Percentiles rank a stretch among this genome's conserved stretches.
phyloP scores from a whole-genome alignment of 2,329 filamentous ascomycete genomes.

The Teratosphaeria zuluensis region DNA sequence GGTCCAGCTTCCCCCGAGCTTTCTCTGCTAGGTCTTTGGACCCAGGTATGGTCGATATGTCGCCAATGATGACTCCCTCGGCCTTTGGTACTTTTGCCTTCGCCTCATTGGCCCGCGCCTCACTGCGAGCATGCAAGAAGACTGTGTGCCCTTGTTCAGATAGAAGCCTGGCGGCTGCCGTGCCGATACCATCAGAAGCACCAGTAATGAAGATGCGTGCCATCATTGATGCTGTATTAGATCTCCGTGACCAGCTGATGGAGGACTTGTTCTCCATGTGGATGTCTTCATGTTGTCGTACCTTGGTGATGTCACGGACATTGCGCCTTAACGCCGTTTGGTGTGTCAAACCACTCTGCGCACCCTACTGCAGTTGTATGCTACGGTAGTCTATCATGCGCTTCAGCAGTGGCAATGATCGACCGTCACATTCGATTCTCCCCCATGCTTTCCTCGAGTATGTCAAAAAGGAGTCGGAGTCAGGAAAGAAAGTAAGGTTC shows the following conservation, averaged over 20 bases:
- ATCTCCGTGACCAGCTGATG: background rate
- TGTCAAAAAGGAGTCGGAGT: too few relatives aligned
- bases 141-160: constrained; percentile 45
- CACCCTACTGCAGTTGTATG: background rate
- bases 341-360: too few relatives aligned
- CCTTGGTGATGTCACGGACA: background rate
- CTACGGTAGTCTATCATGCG: background rate
- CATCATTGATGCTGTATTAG: constrained; percentile 22
- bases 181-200: constrained; percentile 49
- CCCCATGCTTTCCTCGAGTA: too few relatives aligned
- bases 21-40: constrained; percentile 43
- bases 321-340: background rate
- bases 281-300: background rate
- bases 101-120: constrained; percentile 43
- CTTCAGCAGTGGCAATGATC: too few relatives aligned
- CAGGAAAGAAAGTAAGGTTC: too few relatives aligned
- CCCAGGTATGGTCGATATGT: constrained; percentile 43
- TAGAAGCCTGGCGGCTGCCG: constrained; percentile 41
- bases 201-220: constrained; percentile 46
- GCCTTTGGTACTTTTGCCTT: constrained; percentile 40
- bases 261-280: background rate
- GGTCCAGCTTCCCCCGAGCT: constrained; percentile 40
- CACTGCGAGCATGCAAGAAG: constrained; percentile 47
- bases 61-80: constrained; percentile 42
- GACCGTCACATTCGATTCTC: too few relatives aligned